Conservation (phyloP, 257 asterid genomes). For the Salvia rosmarinus region DNA sequence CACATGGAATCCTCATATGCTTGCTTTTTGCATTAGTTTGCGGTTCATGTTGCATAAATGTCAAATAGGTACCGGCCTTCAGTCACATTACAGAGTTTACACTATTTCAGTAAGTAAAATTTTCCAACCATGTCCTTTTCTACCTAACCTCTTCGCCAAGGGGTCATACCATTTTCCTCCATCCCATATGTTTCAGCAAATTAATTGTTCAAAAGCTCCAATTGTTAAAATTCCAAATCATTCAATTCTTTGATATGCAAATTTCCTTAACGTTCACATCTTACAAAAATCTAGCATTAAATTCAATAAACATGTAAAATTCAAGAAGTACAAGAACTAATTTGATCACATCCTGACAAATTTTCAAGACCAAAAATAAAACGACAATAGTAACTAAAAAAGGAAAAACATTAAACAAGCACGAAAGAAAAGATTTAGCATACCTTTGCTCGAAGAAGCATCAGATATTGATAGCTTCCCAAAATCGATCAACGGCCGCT, state of each 20-base stretch:
- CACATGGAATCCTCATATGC: background rate
- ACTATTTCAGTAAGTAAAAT: background rate
- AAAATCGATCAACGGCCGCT: constrained; percentile 73
- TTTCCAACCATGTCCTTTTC: constrained; percentile 11
- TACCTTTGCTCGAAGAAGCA: constrained; percentile 65
- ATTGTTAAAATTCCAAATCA: background rate
- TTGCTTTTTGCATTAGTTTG: background rate
- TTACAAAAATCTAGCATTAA: background rate
- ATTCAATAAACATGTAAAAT: background rate
- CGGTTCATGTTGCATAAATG: background rate
- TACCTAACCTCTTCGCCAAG: background rate
- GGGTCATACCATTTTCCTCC: background rate
- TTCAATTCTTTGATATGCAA: background rate
- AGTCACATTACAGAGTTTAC: constrained; percentile 4
- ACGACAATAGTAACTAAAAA: background rate
- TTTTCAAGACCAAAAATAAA: background rate
- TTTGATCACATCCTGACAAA: background rate
- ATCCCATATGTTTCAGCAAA: background rate
- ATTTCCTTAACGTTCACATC: background rate
- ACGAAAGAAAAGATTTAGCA: background rate
- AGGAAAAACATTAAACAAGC: background rate
- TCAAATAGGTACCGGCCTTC: background rate
- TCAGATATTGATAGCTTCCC: constrained; percentile 66
- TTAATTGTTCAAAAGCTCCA: constrained; percentile 6
- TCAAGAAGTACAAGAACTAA: background rate